phyloP scores from a whole-genome alignment of 495 filamentous ascomycete genomes.

The Cladorrhinum samala region DNA sequence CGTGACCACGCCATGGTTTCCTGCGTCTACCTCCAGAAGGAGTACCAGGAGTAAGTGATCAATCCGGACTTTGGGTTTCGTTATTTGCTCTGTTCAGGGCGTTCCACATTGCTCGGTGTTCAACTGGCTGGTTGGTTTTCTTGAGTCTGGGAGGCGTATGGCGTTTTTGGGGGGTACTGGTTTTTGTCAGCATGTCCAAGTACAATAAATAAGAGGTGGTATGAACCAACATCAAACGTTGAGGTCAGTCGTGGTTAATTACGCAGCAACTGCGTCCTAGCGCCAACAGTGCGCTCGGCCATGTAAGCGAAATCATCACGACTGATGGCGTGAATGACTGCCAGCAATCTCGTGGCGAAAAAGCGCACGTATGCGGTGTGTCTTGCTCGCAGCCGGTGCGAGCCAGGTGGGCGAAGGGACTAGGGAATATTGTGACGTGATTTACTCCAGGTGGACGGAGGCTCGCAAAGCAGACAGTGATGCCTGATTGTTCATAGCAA shows the following conservation, averaged over 20 bases:
- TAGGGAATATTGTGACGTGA: no score
- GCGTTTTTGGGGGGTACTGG: conserved; percentile 24
- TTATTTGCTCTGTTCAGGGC: conserved; percentile 21
- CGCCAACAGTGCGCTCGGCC: no score
- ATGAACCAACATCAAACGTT: conserved; percentile 14
- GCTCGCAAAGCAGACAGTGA: no score
- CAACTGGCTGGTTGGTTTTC: conserved; percentile 30
- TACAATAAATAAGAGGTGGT: conserved; percentile 16
- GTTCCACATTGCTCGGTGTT: conserved; percentile 32
- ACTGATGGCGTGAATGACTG: no score
- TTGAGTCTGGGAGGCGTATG: conserved; percentile 31
- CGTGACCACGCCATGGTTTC: conserved; percentile 38
- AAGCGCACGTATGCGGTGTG: no score
- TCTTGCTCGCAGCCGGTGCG: no score
- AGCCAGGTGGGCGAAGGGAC: no score
- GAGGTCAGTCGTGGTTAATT: neutral
- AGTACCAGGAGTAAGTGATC: conserved; percentile 23
- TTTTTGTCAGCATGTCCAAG: conserved; percentile 25
- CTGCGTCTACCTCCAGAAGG: conserved; percentile 35
- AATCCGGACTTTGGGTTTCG: conserved; percentile 14
- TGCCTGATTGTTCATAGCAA: no score
- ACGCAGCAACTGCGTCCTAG: no score
- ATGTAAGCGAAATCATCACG: no score
- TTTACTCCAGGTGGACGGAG: no score
- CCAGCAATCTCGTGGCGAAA: no score